Evolutionary conservation across 768 basidiomycete genomes (phyloP), one percentile per base, ranked within the genome.

Genomic region (Hortiboletus flavorubellus): DNA sequence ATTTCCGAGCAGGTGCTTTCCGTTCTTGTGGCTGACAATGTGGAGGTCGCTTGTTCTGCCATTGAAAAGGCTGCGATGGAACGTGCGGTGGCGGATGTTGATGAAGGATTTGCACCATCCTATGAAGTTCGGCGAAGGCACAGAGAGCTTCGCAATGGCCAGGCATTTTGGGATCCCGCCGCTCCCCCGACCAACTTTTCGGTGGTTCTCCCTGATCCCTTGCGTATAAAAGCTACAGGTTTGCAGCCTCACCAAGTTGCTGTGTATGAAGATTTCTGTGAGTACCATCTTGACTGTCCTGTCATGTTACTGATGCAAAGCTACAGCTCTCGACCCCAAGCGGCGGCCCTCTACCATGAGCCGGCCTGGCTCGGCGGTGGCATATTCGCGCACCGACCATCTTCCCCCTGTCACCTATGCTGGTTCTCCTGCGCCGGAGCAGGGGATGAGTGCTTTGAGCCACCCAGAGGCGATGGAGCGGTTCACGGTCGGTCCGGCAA

Each of bases 31-130:
- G 82, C 86, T 55, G 95, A 98, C 62, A 98, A 99, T 64, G 78
- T 97, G 48, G 95, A 98, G 42, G 78, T 91, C 44, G 96, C 96
- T 15, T 98, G 96, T 67, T 81, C 84, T 51, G 91, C 93, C 9
- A 95, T 99, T 59, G 94, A 98, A 73, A 95, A 93, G 64, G 95
- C 95, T 6, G 97, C 97, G 0, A 97, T 97, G 90, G 95, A 98
- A 64, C 85, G 93, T 55, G 95, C 95, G 8, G 83, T 93, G 49
- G 81, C 84, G 4, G 97, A 98, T 64, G 90, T 97, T 8, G 97
- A 99, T 68, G 93, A 96, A 58, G 86, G 84, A 23, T 91, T 99
- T 57, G 78, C 82, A 2, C 59, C 82, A 26, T 89, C 93, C 10
- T 97, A 94, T 65, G 89, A 93, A 34, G 78, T 80, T 44, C 82